phyloP scores from a whole-genome alignment of 1,284 basidiomycete species.

The Ceratobasidium sp. region DNA sequence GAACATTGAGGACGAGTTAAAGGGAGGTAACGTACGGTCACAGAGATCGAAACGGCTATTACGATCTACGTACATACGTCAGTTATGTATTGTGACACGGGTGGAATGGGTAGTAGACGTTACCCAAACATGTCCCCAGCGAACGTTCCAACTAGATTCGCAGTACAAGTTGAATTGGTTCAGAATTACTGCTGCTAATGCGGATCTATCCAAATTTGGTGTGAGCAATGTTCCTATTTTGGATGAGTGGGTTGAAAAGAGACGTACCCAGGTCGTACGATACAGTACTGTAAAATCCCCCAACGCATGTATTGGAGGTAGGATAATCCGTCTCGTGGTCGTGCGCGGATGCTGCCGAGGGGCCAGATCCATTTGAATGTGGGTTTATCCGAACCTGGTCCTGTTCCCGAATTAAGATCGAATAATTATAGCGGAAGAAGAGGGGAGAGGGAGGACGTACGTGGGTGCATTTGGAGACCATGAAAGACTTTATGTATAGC shows the following conservation, averaged over 20 bases:
- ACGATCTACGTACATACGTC: constrained; percentile 63
- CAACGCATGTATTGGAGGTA: constrained; percentile 85
- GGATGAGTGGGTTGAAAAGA: too few relatives aligned
- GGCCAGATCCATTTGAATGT: constrained; percentile 75
- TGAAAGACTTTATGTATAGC: constrained; percentile 57
- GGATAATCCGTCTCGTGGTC: constrained; percentile 71
- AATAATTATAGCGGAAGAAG: too few relatives aligned
- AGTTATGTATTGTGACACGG: neutral
- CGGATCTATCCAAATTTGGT: neutral
- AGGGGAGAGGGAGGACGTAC: constrained; percentile 18
- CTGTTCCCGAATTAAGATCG: neutral
- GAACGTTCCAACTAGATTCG: constrained; percentile 75
- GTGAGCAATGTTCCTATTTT: too few relatives aligned
- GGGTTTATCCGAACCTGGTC: constrained; percentile 26
- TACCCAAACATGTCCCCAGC: constrained; percentile 79
- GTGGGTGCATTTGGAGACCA: neutral
- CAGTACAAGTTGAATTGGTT: constrained; percentile 78
- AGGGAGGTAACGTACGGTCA: constrained; percentile 59
- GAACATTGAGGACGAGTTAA: neutral
- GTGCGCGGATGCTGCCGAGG: constrained; percentile 66
- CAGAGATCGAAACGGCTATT: constrained; percentile 75
- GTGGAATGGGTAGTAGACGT: constrained; percentile 48
- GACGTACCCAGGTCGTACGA: constrained; percentile 72
- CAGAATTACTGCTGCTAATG: constrained; percentile 65
- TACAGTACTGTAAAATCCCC: constrained; percentile 84